These are phyloP conservation scores for Chlamydomonas eustigma DNA, from an alignment of 139 green algal species.

Conservation along the genomic window DNA sequence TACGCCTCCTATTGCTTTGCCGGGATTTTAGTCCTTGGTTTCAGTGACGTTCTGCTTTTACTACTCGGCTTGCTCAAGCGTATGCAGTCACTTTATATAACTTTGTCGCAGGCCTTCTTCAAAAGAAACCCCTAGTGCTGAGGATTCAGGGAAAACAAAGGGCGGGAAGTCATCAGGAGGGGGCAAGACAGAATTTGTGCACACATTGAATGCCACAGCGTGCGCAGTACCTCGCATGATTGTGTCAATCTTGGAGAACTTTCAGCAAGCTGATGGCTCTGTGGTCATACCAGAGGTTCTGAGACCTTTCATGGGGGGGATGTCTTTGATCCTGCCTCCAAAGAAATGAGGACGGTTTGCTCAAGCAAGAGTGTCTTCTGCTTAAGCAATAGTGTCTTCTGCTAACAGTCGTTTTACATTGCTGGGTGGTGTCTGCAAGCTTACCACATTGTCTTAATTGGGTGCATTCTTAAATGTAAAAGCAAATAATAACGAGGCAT, in stretches of 20 bases:
- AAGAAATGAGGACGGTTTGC: neutral
- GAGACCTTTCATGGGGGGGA: conserved; percentile 87
- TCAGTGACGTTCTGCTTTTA: no score
- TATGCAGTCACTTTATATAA: no score
- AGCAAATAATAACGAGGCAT: no score
- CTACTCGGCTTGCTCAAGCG: no score
- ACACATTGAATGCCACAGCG: conserved; percentile 97
- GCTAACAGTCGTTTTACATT: no score
- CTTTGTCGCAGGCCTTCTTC: conserved; percentile 9
- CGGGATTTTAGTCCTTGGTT: no score
- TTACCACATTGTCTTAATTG: no score
- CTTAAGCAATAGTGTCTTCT: no score
- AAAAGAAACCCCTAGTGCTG: neutral
- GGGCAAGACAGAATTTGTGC: conserved; percentile 76
- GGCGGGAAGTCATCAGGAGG: neutral
- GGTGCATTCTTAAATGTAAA: no score
- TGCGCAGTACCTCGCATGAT: conserved; percentile 96
- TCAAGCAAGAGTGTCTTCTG: no score
- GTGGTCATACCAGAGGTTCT: conserved; percentile 84
- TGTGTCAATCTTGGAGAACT: conserved; percentile 96
- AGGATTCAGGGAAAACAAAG: conserved; percentile 19
- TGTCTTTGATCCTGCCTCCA: conserved; percentile 66
- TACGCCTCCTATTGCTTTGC: no score
- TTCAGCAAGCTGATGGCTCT: conserved; percentile 87
- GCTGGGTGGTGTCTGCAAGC: no score